phyloP scores from a whole-genome alignment of 2,329 filamentous ascomycete genomes.

The Fusarium sp. region DNA sequence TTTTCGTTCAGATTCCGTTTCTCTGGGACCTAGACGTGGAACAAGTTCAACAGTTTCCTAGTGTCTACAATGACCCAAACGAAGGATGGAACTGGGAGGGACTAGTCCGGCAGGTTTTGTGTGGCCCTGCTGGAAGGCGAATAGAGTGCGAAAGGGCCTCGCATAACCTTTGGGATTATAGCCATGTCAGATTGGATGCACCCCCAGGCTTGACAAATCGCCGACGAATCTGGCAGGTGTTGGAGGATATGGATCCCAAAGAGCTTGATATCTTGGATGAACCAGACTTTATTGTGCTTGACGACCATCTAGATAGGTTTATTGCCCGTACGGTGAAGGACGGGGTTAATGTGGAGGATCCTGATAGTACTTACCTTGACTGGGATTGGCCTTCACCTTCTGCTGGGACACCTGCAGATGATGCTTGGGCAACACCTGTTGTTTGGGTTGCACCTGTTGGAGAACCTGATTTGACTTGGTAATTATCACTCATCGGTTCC shows the following conservation, averaged over 20 bases:
- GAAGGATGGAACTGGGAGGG: conserved; percentile 4
- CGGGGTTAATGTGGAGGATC: not conserved
- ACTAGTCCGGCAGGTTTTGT: not conserved
- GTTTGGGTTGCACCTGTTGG: too few species aligned
- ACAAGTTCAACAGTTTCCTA: not conserved
- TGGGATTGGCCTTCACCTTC: not conserved
- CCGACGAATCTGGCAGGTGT: not conserved
- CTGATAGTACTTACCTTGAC: not conserved
- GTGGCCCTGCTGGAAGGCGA: not conserved
- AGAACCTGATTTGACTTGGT: too few species aligned
- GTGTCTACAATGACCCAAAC: not conserved
- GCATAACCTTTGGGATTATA: not conserved
- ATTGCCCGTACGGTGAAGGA: not conserved
- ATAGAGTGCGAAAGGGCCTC: too few species aligned
- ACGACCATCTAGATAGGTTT: not conserved
- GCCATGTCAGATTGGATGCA: not conserved
- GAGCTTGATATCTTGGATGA: not conserved
- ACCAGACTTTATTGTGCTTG: not conserved
- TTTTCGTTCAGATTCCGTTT: not conserved
- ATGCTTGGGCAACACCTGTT: too few species aligned
- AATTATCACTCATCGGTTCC: too few species aligned
- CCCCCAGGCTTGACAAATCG: not conserved
- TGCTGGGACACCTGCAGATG: too few species aligned
- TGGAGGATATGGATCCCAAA: not conserved
- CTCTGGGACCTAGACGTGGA: not conserved